phyloP scores from a whole-genome alignment of 805 yeast genomes.

The Metschnikowia vanudenii region DNA sequence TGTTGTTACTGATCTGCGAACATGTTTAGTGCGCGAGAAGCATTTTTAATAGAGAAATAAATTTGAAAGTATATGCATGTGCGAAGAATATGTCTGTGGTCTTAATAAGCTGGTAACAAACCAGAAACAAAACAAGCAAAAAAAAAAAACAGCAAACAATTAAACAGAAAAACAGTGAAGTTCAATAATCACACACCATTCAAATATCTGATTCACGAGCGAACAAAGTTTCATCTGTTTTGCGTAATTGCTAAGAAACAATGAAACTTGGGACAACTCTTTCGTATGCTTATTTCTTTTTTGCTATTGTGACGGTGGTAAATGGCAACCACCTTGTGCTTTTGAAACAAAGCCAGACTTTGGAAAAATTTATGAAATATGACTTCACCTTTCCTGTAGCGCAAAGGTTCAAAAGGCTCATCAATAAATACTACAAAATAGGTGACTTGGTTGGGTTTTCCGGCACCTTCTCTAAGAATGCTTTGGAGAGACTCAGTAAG shows the following conservation, averaged over 20 bases:
- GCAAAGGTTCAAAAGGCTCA: constrained; percentile 45
- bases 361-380: constrained; percentile 48
- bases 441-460: constrained; percentile 72
- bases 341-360: constrained; percentile 48
- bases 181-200: not conserved
- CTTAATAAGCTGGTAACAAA: not conserved
- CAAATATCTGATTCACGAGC: not conserved
- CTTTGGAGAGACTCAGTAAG: constrained; percentile 45
- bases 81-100: constrained; percentile 5
- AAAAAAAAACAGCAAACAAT: not conserved
- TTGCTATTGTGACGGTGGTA: constrained; percentile 4
- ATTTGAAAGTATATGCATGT: constrained; percentile 5
- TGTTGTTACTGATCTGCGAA: constrained; percentile 7
- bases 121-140: not conserved
- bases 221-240: not conserved
- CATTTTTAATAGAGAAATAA: constrained; percentile 6
- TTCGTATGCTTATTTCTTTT: constrained; percentile 1
- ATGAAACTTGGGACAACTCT: constrained; percentile 4
- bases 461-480: constrained; percentile 54
- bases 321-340: constrained; percentile 45
- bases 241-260: constrained; percentile 4
- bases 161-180: not conserved
- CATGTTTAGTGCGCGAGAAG: constrained; percentile 1
- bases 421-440: constrained; percentile 56
- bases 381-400: constrained; percentile 37